Percentiles rank a stretch among this genome's conserved stretches.
Conservation (phyloP, 2,329 filamentous ascomycete species). For the Volutella citrinella region DNA sequence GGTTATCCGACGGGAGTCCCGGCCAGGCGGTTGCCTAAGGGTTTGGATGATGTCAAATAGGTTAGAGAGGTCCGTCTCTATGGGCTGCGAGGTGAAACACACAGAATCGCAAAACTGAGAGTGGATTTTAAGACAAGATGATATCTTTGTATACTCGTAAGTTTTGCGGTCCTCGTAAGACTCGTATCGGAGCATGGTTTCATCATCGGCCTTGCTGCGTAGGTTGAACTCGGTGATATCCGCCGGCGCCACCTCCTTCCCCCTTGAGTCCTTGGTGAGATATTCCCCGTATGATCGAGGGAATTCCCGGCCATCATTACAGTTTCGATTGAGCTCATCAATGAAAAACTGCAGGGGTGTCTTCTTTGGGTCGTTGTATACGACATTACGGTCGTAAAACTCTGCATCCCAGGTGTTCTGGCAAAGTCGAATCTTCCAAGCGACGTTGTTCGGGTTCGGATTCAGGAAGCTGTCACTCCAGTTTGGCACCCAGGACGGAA, state of each 20-base stretch:
- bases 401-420: conserved; percentile 12
- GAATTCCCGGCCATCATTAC: no score
- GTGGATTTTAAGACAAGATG: conserved; percentile 11
- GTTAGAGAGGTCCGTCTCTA: conserved; percentile 12
- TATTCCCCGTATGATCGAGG: no score
- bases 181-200: conserved; percentile 9
- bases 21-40: no score
- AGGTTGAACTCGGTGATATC: background rate
- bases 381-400: conserved; percentile 10
- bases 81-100: conserved; percentile 11
- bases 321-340: no score
- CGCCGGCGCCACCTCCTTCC: no score
- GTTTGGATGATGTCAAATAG: conserved; percentile 7
- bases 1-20: no score
- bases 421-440: conserved; percentile 18
- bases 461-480: conserved; percentile 14
- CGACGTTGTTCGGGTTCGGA: conserved; percentile 3
- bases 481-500: conserved; percentile 21
- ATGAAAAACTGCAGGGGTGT: no score
- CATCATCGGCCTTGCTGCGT: conserved; percentile 7
- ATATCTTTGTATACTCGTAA: conserved; percentile 5
- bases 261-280: no score
- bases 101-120: conserved; percentile 10
- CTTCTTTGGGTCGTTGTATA: no score
- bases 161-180: conserved; percentile 4